A percentile compares a stretch with the other conserved stretches of the same genome.
Conservation (phyloP, 1,284 basidiomycete species). For the Heliocybe sulcata region DNA sequence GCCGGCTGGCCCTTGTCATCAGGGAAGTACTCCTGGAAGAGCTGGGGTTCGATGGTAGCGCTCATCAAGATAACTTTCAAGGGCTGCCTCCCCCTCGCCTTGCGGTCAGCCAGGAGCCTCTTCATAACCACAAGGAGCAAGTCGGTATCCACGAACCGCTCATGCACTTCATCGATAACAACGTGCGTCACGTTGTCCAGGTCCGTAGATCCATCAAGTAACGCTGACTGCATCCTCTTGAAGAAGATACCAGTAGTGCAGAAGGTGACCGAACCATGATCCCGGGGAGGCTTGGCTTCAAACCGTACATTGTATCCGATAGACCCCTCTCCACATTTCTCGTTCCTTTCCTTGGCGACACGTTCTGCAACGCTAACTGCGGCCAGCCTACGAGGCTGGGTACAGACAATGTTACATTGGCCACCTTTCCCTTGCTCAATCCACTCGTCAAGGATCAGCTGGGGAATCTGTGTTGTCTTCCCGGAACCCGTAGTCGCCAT, state of each 20-base stretch:
- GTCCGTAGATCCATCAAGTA: conserved; percentile 32
- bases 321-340: conserved; percentile 55
- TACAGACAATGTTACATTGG: conserved; percentile 88
- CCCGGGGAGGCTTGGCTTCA: conserved; percentile 75
- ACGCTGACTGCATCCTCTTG: conserved; percentile 78
- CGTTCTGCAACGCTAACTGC: conserved; percentile 92
- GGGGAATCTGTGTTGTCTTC: conserved; percentile 95
- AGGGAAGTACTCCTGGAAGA: conserved; percentile 87
- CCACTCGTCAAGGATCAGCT: conserved; percentile 84
- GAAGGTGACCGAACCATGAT: conserved; percentile 86
- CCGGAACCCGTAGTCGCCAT: conserved; percentile 96
- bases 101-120: conserved; percentile 75
- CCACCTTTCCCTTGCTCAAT: conserved; percentile 78
- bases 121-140: conserved; percentile 89
- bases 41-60: conserved; percentile 86
- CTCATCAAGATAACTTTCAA: conserved; percentile 94
- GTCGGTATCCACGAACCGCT: conserved; percentile 94
- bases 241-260: conserved; percentile 94
- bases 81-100: conserved; percentile 63
- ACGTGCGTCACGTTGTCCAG: conserved; percentile 89
- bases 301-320: conserved; percentile 95
- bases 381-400: conserved; percentile 89
- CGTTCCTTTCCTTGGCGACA: conserved; percentile 86
- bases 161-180: conserved; percentile 94
- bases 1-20: conserved; percentile 59